phyloP scores from a whole-genome alignment of 805 yeast species.

The Ogataea polymorpha region DNA sequence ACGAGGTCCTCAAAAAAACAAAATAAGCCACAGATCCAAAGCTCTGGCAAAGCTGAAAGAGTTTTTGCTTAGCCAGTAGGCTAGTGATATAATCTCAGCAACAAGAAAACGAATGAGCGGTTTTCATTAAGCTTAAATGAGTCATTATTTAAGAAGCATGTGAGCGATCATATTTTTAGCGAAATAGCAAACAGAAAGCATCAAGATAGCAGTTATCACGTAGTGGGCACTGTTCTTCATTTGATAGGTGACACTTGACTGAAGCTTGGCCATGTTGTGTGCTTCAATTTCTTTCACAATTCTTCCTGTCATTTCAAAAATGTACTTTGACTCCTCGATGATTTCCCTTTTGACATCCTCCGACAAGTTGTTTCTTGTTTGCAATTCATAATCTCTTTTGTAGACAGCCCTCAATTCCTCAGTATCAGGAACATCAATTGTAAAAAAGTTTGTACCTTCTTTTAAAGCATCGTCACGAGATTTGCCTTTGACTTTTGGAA shows the following conservation, averaged over 20 bases:
- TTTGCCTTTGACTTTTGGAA: slow-evolving; percentile 70
- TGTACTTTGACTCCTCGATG: slow-evolving; percentile 62
- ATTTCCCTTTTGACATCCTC: slow-evolving; percentile 70
- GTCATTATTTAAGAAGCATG: slow-evolving; percentile 11
- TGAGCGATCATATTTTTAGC: slow-evolving; percentile 33
- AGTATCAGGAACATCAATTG: slow-evolving; percentile 63
- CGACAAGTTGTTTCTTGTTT: slow-evolving; percentile 65
- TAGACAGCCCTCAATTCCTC: slow-evolving; percentile 60
- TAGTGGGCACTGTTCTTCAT: slow-evolving; percentile 52
- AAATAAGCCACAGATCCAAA: slow-evolving; percentile 81
- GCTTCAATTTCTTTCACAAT: slow-evolving; percentile 66
- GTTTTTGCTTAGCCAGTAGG: slow-evolving; percentile 36
- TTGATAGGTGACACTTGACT: slow-evolving; percentile 52
- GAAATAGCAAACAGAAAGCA: slow-evolving; percentile 34
- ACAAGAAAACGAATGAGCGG: background rate
- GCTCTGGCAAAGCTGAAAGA: slow-evolving; percentile 73
- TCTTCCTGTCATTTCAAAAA: slow-evolving; percentile 59
- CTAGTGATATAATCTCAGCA: background rate
- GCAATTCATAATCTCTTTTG: slow-evolving; percentile 74
- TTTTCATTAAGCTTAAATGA: background rate
- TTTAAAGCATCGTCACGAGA: slow-evolving; percentile 59
- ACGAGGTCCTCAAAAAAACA: slow-evolving; percentile 71
- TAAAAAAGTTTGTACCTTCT: slow-evolving; percentile 67
- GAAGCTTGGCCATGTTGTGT: slow-evolving; percentile 58
- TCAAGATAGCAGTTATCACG: slow-evolving; percentile 34